These are phyloP conservation scores for Lactarius hengduanensis DNA, from an alignment of 768 basidiomycete species.

Conservation along the genomic window DNA sequence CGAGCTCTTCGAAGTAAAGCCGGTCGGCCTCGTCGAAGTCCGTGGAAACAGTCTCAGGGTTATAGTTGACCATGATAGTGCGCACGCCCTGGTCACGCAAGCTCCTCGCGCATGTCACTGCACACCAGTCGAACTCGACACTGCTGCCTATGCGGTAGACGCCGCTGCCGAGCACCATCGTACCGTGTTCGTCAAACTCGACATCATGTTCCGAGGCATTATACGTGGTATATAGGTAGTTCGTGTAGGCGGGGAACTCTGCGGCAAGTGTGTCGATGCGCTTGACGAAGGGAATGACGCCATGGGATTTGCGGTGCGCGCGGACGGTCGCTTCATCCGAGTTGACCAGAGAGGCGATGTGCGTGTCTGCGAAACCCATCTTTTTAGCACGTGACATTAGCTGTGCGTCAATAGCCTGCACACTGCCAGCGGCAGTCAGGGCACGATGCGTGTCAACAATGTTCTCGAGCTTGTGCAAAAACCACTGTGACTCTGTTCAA, in stretches of 20 bases:
- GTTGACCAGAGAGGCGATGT: slow-evolving; percentile 81
- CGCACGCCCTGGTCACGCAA: slow-evolving; percentile 89
- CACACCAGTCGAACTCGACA: slow-evolving; percentile 99
- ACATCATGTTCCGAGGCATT: slow-evolving; percentile 96
- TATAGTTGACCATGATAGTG: slow-evolving; percentile 99
- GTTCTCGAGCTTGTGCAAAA: slow-evolving; percentile 98
- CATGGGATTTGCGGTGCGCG: slow-evolving; percentile 78
- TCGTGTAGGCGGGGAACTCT: slow-evolving; percentile 97
- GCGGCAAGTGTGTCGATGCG: slow-evolving; percentile 99
- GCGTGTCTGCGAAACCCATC: slow-evolving; percentile 93
- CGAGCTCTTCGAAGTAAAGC: slow-evolving; percentile 97
- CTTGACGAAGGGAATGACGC: slow-evolving; percentile 96
- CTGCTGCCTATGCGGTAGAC: slow-evolving; percentile 98
- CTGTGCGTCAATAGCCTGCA: slow-evolving; percentile 68
- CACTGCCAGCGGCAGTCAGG: slow-evolving; percentile 65
- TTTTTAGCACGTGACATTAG: slow-evolving; percentile 86
- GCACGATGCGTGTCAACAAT: slow-evolving; percentile 86
- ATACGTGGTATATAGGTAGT: slow-evolving; percentile 99
- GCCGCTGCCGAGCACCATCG: slow-evolving; percentile 98
- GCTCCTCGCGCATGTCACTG: slow-evolving; percentile 95
- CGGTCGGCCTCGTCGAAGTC: slow-evolving; percentile 99
- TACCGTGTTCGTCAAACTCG: slow-evolving; percentile 92
- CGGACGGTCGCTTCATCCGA: slow-evolving; percentile 79
- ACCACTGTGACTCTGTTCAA: slow-evolving; percentile 62
- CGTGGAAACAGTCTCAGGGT: slow-evolving; percentile 98